Base-by-base conservation (phyloP, 306 rosid species). In the Malus fusca region DNA sequence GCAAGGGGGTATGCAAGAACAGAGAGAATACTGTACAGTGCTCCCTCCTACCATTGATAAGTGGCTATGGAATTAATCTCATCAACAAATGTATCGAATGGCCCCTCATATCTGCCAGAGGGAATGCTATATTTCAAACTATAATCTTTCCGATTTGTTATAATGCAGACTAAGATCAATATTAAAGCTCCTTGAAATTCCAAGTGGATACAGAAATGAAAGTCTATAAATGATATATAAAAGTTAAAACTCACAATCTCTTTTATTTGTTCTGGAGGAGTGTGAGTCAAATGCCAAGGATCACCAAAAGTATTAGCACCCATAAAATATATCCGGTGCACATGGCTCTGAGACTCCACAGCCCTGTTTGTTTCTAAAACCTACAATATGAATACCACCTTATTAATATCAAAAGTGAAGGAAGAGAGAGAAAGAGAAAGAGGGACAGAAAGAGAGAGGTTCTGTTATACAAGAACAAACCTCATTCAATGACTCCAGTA, bases 31-130 rank as follows among this genome's bases (percentile, higher is more conserved):
- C 83, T 96, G 90, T 87, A 83, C 48, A 88, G 82, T 75, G 97
- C 98, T 77, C 99, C 99, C 86, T 96, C 99, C 99, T 98, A 96
- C 99, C 99, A 96, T 63, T 96, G 96, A 72, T 96, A 96, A 40
- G 97, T 86, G 40, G 98, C 89, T 79, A 96, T 84, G 75, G 91
- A 93, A 86, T 96, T 96, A 68, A 96, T 96, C 85, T 89, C 98
- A 85, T 87, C 93, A 75, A 92, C 98, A 87, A 92, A 96, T 31
- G 91, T 78, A 87, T 89, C 89, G 87, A 92, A 96, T 53, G 96
- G 97, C 77, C 85, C 85, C 85, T 92, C 98, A 53, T 92, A 96
- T 79, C 99, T 96, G 91, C 74, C 88, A 82, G 40, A 53, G 66
- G 69, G 58, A 82, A 72, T 3, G 63, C 69, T 68, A 83, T 63